Base-by-base conservation (phyloP, 202 grass and related monocot genomes). In the Musa balbisiana region DNA sequence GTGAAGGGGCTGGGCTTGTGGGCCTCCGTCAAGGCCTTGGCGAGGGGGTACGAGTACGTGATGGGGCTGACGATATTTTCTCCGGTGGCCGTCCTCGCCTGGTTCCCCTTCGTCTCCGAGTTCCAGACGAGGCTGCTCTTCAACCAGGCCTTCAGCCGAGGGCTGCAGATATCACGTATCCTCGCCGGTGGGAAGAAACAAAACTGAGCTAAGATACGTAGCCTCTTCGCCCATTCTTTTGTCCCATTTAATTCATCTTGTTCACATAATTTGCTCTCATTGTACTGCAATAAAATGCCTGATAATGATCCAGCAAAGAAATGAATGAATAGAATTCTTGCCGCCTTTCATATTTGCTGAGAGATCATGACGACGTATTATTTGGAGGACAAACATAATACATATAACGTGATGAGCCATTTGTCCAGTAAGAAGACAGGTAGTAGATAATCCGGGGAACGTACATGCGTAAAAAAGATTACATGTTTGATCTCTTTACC, bases 101-200 rank as follows among this genome's bases (percentile, higher is more conserved):
- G 93, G 93, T 91, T 97, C 72, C 93, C 93, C 0, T 97, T 97
- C 0, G 88, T 97, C 27, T 97, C 93, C 0, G 93, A 97, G 62
- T 97, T 97, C 81, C 90, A 97, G 76, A 93, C 93, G 2, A 79
- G 93, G 73, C 88, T 91, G 88, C 86, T 97, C 11, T 97, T 97
- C 84, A 93, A 97, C 90, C 90, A 97, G 76, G 88, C 90, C 0
- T 97, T 97, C 76, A 97, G 93, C 77, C 84, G 93, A 87, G 90
- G 90, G 16, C 74, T 97, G 69, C 93, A 97, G 66, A 97, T 97
- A 67, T 93, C 90, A 52, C 90, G 88, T 66, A 97, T 97, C 80
- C 84, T 97, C 0, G 90, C 87, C 10, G 93, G 93, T 1, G 87
- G 90, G 65, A 97, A 97, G 88, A 93, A 97, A 51, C 72, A 54